Evolutionary conservation across 371 early-diverging fungal species (phyloP), one percentile per base, ranked within the genome.

Genomic region (Haplosporangium sp.): DNA sequence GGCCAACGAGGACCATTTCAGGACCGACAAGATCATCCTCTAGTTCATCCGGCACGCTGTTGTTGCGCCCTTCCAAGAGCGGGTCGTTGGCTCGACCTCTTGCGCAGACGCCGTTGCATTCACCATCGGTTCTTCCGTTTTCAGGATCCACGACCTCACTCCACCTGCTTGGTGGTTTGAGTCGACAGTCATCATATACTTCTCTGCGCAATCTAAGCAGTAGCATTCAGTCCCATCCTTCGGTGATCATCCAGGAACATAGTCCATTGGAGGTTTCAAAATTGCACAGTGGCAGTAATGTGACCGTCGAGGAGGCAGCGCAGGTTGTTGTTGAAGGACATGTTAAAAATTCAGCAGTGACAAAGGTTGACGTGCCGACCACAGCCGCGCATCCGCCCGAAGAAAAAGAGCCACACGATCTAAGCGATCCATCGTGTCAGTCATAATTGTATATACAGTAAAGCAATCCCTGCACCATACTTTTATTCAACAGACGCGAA

Each of bases 21-120:
- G 74, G 74, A 8, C 59, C 73, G n/a, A 36, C 54, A 1, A 55
- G 52, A 20, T 51, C 59, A 0, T 13, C 64, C 11, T 55, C 72
- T 1, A 60, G 53, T 12, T 64, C 74, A 3, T 52, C 69, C 14
- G 41, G 67, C 0, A 20, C 59, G 9, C 5, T 53, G 48, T 43
- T 59, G 38, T 41, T 65, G 14, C 60, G 72, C 3, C 64, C 66
- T 5, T 70, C 70, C 42, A 69, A 57, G 40, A 66, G 63, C 21
- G 70, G 70, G 21, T 59, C 62, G 0, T 38, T 62, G 53, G 43
- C 58, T 46, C 63, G 77, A 9, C 80, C 80, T 0, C 63, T 79
- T 12, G 80, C 73, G 0, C 80, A 79, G 42, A 73, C 80, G 14
- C 73, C 80, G 14, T 41, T 79, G 54, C 69, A 72, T 20, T 43